These are phyloP conservation scores for Cardamine resedifolia DNA, from an alignment of 345 rosid genomes.

Conservation along the genomic window DNA sequence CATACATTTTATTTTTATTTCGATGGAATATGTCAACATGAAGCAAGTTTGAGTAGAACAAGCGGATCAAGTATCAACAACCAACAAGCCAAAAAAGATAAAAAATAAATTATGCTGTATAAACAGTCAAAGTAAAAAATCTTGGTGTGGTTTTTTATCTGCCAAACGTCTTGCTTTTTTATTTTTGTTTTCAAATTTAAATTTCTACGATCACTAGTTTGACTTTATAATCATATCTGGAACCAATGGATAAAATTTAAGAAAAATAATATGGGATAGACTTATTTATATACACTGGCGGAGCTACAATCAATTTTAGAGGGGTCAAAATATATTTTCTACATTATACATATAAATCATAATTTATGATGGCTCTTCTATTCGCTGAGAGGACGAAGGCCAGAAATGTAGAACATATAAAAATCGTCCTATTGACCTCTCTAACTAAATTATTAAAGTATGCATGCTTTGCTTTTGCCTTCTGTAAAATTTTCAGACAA, in stretches of 20 bases:
- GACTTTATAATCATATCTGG: slow-evolving; percentile 7
- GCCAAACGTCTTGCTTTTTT: not conserved
- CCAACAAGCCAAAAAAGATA: too few species aligned
- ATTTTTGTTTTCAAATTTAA: not conserved
- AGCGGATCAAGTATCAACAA: too few species aligned
- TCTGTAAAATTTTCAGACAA: not conserved
- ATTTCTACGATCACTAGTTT: not conserved
- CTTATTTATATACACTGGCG: too few species aligned
- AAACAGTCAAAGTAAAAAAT: too few species aligned
- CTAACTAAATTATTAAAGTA: not conserved
- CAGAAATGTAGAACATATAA: not conserved
- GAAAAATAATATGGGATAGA: slow-evolving; percentile 21
- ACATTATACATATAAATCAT: not conserved
- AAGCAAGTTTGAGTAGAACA: slow-evolving; percentile 7
- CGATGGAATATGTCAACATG: not conserved
- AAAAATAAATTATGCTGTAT: not conserved
- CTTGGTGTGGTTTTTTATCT: not conserved
- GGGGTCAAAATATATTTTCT: too few species aligned
- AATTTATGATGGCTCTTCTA: slow-evolving; percentile 28
- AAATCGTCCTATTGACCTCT: not conserved
- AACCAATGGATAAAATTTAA: slow-evolving; percentile 22
- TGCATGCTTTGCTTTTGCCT: slow-evolving; percentile 23
- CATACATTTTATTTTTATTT: not conserved
- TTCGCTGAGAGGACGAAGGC: slow-evolving; percentile 28
- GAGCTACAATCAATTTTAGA: too few species aligned